Base-by-base conservation (phyloP, 805 yeast genomes). In the Candida montana region DNA sequence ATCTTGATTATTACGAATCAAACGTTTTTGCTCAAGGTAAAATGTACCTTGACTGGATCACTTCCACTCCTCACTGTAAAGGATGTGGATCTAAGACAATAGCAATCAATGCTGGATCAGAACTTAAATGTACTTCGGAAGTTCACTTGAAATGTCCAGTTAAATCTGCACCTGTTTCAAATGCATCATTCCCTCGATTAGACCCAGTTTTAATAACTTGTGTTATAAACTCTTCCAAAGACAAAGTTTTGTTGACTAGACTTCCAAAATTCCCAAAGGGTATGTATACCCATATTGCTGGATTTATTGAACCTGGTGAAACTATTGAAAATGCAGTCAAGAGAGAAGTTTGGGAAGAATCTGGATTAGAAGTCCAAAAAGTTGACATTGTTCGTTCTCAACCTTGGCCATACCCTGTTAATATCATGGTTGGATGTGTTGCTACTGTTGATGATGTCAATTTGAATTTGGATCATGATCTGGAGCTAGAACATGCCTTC, bases 401-500 rank as follows among this genome's bases (percentile, higher is more conserved):
- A 65, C 98, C 98, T 5, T 91, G 98, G 98, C 98, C 98, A n/a
- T 91, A 79, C 62, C 98, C 98, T 1, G 87, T 85, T 1, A 88
- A 83, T 58, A 67, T 91, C 50, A 91, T 91, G 98, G 72, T 91
- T 49, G 98, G 97, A 7, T 90, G 97, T 62, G 64, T 78, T 24
- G 93, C 87, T 7, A 80, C 80, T 3, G 77, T 79, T 50, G 75
- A 81, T 44, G 82, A 82, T 6, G 63, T 55, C 5, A 77, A 78
- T 49, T 79, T 86, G 47, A 68, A 79, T 54, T 67, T 85, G 41
- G 82, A 77, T 9, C 85, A 88, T 57, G 98, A 91, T 60, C 75
- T 81, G 33, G 98, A 91, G 62, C 66, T 91, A 43, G 77, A 71
- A 24, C 95, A 87, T 52, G 95, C 96, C 7, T 69, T 76, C 50